Evolutionary conservation across 768 basidiomycete genomes (phyloP).

Genomic region (Floccularia luteovirens): DNA sequence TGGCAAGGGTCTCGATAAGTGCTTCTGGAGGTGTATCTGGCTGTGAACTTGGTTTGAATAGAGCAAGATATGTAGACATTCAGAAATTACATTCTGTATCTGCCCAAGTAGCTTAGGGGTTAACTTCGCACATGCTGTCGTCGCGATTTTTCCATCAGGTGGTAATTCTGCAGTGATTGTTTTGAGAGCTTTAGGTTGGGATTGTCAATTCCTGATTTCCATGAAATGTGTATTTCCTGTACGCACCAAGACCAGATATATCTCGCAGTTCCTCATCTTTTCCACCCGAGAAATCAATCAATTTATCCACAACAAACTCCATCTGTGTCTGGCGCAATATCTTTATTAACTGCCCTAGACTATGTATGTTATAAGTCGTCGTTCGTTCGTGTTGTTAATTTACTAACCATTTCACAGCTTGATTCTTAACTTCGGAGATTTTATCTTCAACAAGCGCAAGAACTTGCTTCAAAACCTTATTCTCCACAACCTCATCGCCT

Average conservation of each 20-base stretch:
- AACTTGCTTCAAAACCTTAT: slow-evolving; percentile 77
- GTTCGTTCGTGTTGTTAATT: not conserved
- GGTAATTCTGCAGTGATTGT: slow-evolving; percentile 91
- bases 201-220: not conserved
- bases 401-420: slow-evolving; percentile 87
- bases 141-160: slow-evolving; percentile 71
- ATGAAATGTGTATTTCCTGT: not conserved
- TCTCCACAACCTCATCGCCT: slow-evolving; percentile 83
- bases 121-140: slow-evolving; percentile 75
- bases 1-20: slow-evolving; percentile 75
- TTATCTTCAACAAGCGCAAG: slow-evolving; percentile 85
- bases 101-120: slow-evolving; percentile 79
- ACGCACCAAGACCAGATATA: slow-evolving; percentile 84
- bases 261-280: slow-evolving; percentile 92
- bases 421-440: slow-evolving; percentile 98
- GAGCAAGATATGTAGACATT: not conserved
- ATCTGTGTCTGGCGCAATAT: slow-evolving; percentile 78
- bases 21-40: slow-evolving; percentile 70
- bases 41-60: slow-evolving; percentile 25
- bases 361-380: slow-evolving; percentile 20
- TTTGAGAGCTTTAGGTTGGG: slow-evolving; percentile 65
- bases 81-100: slow-evolving; percentile 55
- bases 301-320: slow-evolving; percentile 81
- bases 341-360: slow-evolving; percentile 87
- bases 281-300: slow-evolving; percentile 79